phyloP scores from a whole-genome alignment of 225 moss, liverwort and hornwort genomes.

The Thuidium tamariscinum region DNA sequence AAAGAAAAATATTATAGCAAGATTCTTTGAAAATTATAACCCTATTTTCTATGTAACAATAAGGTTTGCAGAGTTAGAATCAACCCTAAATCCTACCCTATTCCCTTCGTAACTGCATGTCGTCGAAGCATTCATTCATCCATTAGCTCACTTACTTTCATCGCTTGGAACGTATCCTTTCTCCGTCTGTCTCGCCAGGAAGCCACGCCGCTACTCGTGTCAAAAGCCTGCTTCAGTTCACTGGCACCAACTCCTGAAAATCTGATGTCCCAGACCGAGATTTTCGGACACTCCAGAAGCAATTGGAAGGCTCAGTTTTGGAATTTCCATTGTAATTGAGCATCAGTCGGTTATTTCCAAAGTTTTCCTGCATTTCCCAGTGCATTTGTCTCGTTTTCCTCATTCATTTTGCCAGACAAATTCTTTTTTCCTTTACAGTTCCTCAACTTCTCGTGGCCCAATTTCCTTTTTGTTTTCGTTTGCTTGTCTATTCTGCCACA shows the following conservation, averaged over 20 bases:
- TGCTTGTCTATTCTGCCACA: background rate
- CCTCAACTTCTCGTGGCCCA: background rate
- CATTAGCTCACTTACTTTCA: background rate
- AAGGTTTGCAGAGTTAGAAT: too few relatives aligned
- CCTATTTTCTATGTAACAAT: background rate
- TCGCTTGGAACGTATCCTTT: background rate
- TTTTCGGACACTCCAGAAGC: background rate
- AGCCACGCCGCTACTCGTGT: background rate
- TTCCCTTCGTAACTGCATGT: background rate
- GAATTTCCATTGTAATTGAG: background rate
- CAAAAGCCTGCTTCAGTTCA: too few relatives aligned
- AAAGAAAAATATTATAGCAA: too few relatives aligned
- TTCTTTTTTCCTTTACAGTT: background rate
- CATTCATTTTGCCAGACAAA: background rate
- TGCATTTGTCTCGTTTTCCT: background rate
- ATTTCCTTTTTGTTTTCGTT: background rate
- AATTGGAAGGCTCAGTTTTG: background rate
- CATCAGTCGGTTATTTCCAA: background rate
- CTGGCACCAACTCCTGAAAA: too few relatives aligned
- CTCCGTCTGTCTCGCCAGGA: background rate
- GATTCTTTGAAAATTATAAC: background rate
- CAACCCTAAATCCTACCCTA: background rate
- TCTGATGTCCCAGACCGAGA: background rate
- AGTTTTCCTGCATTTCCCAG: background rate
- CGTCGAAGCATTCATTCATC: background rate